Evolutionary conservation across 331 rosid species (phyloP).

Genomic region (Rhamnella rubrinervis): DNA sequence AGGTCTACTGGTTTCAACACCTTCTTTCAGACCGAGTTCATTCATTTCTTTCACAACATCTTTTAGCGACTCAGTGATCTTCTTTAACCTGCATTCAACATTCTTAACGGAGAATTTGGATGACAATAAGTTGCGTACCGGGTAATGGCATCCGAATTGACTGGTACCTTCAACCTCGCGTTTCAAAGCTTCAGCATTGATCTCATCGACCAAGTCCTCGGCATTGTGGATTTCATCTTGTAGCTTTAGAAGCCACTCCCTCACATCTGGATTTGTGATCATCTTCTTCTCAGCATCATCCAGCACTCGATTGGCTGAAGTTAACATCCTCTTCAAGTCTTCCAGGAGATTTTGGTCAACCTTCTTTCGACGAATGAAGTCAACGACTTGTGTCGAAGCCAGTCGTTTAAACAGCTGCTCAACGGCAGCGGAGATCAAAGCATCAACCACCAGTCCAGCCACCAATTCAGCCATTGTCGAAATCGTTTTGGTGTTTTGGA

Average conservation of each 20-base stretch:
- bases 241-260: conserved; percentile 15
- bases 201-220: conserved; percentile 14
- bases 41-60: conserved; percentile 6
- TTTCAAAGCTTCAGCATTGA: conserved; percentile 4
- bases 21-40: conserved; percentile 5
- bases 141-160: too few relatives aligned
- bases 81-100: not conserved
- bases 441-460: too few relatives aligned
- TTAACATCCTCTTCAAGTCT: not conserved
- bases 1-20: not conserved
- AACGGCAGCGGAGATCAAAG: too few relatives aligned
- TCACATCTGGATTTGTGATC: not conserved
- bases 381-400: not conserved
- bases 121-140: not conserved
- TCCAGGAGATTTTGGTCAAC: not conserved
- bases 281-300: conserved; percentile 20
- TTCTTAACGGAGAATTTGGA: not conserved
- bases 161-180: not conserved
- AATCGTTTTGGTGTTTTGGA: too few relatives aligned
- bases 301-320: conserved; percentile 4
- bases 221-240: conserved; percentile 14
- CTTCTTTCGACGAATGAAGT: conserved; percentile 17
- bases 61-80: not conserved
- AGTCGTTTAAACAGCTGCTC: too few relatives aligned
- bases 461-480: too few relatives aligned